These are phyloP conservation scores for Bacidia gigantensis DNA, from an alignment of 495 filamentous ascomycete species.

Conservation along the genomic window DNA sequence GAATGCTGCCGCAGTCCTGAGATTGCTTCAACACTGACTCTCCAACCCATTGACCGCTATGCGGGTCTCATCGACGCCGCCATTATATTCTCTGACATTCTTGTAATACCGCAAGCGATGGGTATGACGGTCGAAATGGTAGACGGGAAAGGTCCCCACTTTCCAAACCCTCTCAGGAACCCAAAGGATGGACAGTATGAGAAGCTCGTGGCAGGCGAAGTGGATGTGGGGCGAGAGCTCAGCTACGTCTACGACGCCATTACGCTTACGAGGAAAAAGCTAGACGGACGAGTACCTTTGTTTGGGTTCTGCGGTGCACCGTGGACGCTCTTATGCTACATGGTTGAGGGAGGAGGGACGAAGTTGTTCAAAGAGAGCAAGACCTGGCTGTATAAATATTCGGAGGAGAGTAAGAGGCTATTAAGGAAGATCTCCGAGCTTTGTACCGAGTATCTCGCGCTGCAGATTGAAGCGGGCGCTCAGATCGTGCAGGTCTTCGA, in stretches of 20 bases:
- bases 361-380: slow-evolving; percentile 86
- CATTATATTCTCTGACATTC: slow-evolving; percentile 97
- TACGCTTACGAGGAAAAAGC: slow-evolving; percentile 74
- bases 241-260: slow-evolving; percentile 95
- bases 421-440: slow-evolving; percentile 83
- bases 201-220: slow-evolving; percentile 57
- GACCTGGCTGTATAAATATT: slow-evolving; percentile 90
- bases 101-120: slow-evolving; percentile 95
- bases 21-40: slow-evolving; percentile 76
- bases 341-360: slow-evolving; percentile 92
- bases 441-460: slow-evolving; percentile 84
- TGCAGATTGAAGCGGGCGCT: slow-evolving; percentile 84
- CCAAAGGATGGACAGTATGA: slow-evolving; percentile 71
- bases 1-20: slow-evolving; percentile 89
- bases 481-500: slow-evolving; percentile 96
- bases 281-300: slow-evolving; percentile 75
- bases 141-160: slow-evolving; percentile 87
- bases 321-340: slow-evolving; percentile 94
- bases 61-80: slow-evolving; percentile 85
- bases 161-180: slow-evolving; percentile 66
- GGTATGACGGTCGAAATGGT: slow-evolving; percentile 96
- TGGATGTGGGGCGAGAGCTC: slow-evolving; percentile 71
- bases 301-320: slow-evolving; percentile 97
- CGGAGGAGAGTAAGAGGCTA: slow-evolving; percentile 61
- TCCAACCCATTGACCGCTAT: slow-evolving; percentile 89